Conservation (phyloP, 768 basidiomycete genomes). For the Tylopilus plumbeoviolaceoides region DNA sequence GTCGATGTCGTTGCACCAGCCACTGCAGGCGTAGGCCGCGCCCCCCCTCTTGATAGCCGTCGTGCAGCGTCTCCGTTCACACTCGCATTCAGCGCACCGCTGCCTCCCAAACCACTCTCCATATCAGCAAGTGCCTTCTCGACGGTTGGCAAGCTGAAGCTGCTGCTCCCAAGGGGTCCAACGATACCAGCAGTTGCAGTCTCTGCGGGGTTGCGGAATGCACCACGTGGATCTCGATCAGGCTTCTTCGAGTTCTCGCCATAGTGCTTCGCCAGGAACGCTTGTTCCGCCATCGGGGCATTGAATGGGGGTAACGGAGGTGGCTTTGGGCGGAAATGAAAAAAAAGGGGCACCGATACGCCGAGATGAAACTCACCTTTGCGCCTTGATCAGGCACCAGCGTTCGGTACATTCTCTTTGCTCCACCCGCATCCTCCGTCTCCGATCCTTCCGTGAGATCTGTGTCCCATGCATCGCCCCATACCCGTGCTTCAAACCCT, state of each 20-base stretch:
- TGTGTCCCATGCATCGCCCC: constrained; percentile 77
- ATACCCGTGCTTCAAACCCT: constrained; percentile 79
- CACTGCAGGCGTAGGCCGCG: constrained; percentile 31
- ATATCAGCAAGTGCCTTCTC: constrained; percentile 86
- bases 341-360: background rate
- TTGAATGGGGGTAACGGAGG: constrained; percentile 72
- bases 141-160: constrained; percentile 81
- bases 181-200: constrained; percentile 68
- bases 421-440: constrained; percentile 42
- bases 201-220: constrained; percentile 78
- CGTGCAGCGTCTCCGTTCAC: constrained; percentile 33
- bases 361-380: constrained; percentile 46
- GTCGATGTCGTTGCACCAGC: constrained; percentile 33
- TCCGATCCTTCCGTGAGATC: constrained; percentile 53
- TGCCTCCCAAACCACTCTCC: constrained; percentile 54
- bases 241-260: constrained; percentile 89
- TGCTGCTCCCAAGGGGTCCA: constrained; percentile 86
- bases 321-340: constrained; percentile 37
- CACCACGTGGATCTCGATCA: constrained; percentile 83
- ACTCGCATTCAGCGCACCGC: constrained; percentile 33
- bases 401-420: constrained; percentile 61
- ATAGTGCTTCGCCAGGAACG: constrained; percentile 87
- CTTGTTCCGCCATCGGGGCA: constrained; percentile 81
- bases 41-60: constrained; percentile 29
- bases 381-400: constrained; percentile 74